Conservation (phyloP, 257 asterid species). For the Nicotiana otophora region DNA sequence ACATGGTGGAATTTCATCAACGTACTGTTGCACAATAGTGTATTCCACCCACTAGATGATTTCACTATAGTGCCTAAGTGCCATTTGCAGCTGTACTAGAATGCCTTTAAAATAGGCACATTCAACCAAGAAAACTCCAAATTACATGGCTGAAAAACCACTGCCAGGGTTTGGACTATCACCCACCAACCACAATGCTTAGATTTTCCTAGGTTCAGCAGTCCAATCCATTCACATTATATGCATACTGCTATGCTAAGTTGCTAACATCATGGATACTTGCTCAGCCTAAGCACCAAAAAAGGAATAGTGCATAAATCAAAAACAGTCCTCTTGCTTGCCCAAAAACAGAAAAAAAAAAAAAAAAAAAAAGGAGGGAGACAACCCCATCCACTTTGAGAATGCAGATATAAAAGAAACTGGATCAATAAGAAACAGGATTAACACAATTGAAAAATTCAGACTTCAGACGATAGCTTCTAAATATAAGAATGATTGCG, state of each 20-base stretch:
- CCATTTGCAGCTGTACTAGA: background rate
- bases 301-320: background rate
- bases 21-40: background rate
- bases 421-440: background rate
- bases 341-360: background rate
- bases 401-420: background rate
- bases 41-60: background rate
- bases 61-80: background rate
- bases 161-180: background rate
- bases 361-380: background rate
- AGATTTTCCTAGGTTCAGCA: background rate
- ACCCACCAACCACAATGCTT: background rate
- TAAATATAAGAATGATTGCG: background rate
- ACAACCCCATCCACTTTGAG: background rate
- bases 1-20: background rate
- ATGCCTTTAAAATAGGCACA: background rate
- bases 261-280: background rate
- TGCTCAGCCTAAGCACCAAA: background rate
- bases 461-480: background rate
- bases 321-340: background rate
- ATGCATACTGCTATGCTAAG: background rate
- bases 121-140: background rate
- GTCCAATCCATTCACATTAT: background rate
- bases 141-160: background rate
- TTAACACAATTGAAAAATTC: background rate